Evolutionary conservation across 1,284 basidiomycete species (phyloP), one percentile per base, ranked within the genome.

Genomic region (Jaminaea rosea): DNA sequence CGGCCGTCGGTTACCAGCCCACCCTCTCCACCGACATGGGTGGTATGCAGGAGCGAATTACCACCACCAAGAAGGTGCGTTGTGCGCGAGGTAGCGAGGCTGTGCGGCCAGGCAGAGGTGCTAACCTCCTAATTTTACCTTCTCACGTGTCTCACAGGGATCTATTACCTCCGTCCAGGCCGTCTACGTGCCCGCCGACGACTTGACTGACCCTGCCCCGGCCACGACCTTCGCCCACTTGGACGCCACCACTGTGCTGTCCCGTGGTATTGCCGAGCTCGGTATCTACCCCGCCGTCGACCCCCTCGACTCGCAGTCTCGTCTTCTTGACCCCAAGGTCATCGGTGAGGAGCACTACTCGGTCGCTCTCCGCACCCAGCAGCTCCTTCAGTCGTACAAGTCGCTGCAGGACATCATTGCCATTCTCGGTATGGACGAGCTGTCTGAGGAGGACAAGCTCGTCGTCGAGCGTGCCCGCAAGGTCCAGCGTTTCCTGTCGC

Each of bases 221-320:
- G 93, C 93, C 68, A 98, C 93, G 63, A 97, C 93, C 75, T 97
- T 97, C 80, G 93, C 93, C 76, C 93, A 97, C 79, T 88, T 98
- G 87, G 93, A 98, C 77, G 93, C 93, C 70, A 97, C 93, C 68
- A 97, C 93, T 75, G 91, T 94, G 76, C 82, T 97, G 79, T 96
- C 93, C 60, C 93, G 93, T 84, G 84, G 86, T 79, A 97, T 98
- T 79, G 92, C 93, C 76, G 93, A 97, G 81, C 85, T 97, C 64
- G 93, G 93, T 87, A 97, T 98, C 79, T 98, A 97, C 82, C 93
- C 93, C 62, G 93, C 93, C 67, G 93, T 98, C 77, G 93, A 97
- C 79, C 93, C 93, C 63, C 85, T 98, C 59, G 93, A 97, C 80
- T 97, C 93, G 64, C 96, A 97, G 80, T 96, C 92, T 11, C 90